A percentile compares a stretch with the other conserved stretches of the same genome.
Conservation (phyloP, 768 basidiomycete species). For the Fomitopsis pulvina region DNA sequence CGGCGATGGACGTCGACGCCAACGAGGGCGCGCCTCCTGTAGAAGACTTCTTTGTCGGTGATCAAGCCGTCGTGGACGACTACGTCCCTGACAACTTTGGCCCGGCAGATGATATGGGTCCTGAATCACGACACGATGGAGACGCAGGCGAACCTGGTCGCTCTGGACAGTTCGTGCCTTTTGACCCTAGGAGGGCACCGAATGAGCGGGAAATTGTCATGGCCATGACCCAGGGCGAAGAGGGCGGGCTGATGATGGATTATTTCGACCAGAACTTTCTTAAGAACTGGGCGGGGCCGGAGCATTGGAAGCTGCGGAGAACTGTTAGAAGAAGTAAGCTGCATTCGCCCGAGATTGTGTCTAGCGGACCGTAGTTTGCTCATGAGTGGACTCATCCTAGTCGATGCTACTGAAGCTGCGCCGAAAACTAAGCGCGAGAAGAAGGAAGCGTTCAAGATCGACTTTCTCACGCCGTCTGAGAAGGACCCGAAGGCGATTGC, state of each 20-base stretch:
- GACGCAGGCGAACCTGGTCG: constrained; percentile 38
- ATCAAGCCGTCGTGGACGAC: constrained; percentile 47
- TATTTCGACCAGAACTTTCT: constrained; percentile 85
- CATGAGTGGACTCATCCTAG: constrained; percentile 24
- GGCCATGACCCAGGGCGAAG: constrained; percentile 70
- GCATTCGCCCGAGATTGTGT: neutral
- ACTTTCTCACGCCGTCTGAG: constrained; percentile 59
- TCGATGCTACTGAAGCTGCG: constrained; percentile 47
- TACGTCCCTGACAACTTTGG: constrained; percentile 35
- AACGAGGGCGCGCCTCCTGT: constrained; percentile 29
- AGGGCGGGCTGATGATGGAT: constrained; percentile 57
- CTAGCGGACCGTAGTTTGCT: neutral
- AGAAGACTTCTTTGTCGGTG: constrained; percentile 67
- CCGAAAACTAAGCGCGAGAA: constrained; percentile 54
- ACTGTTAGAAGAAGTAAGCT: constrained; percentile 69
- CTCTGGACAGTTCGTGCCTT: constrained; percentile 58
- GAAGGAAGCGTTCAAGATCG: constrained; percentile 80
- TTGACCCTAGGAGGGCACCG: constrained; percentile 77
- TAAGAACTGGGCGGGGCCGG: constrained; percentile 98
- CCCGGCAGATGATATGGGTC: constrained; percentile 32
- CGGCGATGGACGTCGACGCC: constrained; percentile 35
- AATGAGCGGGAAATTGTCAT: constrained; percentile 78
- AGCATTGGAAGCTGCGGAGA: constrained; percentile 94
- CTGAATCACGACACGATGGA: constrained; percentile 32
- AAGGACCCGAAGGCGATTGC: constrained; percentile 54